Base-by-base conservation (phyloP, 148 eudicot genomes). In the Vaccinium corymbosum region DNA sequence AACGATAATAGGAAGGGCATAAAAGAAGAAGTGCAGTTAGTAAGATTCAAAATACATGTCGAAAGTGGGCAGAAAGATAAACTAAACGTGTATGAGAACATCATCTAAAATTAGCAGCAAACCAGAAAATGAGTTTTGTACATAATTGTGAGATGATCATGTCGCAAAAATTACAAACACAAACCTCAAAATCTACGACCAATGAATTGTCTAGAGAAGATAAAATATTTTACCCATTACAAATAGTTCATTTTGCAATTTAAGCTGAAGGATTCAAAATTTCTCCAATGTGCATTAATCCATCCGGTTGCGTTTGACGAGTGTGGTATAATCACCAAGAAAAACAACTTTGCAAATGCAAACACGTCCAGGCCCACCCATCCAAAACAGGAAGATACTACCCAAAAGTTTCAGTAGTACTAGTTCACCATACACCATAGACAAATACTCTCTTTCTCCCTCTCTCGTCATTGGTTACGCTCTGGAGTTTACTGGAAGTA, bases 11-110 rank as follows among this genome's bases (percentile, higher is more conserved):
- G 19, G 51, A 42, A 3, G 32, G 15, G 14, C 12, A 51, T 1
- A 50, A 42, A 74, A 74, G 42, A 74, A 74, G 42, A 68, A 16
- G 51, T 2, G 52, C 15, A 77, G 81, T 85, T 66, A 85, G 64
- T 51, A 81, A 50, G 12, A 20, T 42, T 61, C 4, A 2, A 14
- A 19, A 59, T 49, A 29, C 38, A 56, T 46, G 51, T 8, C 48
- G 0, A 48, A n/a, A n/a, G 51, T 46, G 52, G 9, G 46, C 15
- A 64, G 61, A 68, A 64, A 48, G 14, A 35, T 27, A 16, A 64
- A 35, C 59, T 48, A 22, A 49, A 15, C 7, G 22, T 7, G 14
- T 61, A 76, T 14, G 25, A 35, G 19, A 75, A 75, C 22, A 75
- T 4, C 10, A 46, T 75, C 50, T 46, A 75, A 75, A 73, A 46